Evolutionary conservation across 1,284 basidiomycete genomes (phyloP), one percentile per base, ranked within the genome.

Genomic region (Golubevia sp.): DNA sequence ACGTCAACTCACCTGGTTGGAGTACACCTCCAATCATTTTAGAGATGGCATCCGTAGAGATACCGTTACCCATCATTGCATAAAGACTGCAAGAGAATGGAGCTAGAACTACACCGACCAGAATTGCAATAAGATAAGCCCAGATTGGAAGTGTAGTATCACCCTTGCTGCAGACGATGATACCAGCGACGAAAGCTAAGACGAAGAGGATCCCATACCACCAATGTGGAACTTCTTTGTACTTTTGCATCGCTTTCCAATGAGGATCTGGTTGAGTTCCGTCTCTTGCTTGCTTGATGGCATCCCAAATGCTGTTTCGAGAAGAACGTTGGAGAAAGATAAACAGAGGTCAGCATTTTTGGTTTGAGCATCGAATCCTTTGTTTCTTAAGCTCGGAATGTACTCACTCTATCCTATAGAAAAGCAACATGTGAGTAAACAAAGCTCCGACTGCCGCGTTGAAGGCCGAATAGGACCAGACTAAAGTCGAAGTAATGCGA

Each of bases 11-110:
- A 34, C 30, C 30, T 3, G 67, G 68, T 51, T 67, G 62, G 2
- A 73, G 34, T n/a, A 61, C 65, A 8, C 71, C 73, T 7, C 61
- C 71, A 26, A 75, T 58, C 73, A 74, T 68, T 63, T 75, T 73
- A 30, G 58, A 61, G 20, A 75, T 34, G 11, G 30, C 30, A 11
- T 34, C 30, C 11, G 30, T 34, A 34, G 30, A 34, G 2, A 58
- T 62, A 25, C 56, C 53, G 4, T 20, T 56, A 44, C 59, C 59
- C 38, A 24, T 55, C 24, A 56, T 30, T 7, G 49, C 51, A n/a
- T 73, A 74, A 5, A 74, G 63, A 6, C 66, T 54, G 8, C 56
- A 56, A 6, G 59, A 65, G 49, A 74, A 66, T 0, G 73, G 71
- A 1, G 71, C 71, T 1, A 75, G 61, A 21, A 69, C 15, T 2